A percentile compares a stretch with the other conserved stretches of the same genome.
These are phyloP conservation scores for Blastocystis sp. DNA, from an alignment of 352 stramenopile genomes.

Conservation along the genomic window DNA sequence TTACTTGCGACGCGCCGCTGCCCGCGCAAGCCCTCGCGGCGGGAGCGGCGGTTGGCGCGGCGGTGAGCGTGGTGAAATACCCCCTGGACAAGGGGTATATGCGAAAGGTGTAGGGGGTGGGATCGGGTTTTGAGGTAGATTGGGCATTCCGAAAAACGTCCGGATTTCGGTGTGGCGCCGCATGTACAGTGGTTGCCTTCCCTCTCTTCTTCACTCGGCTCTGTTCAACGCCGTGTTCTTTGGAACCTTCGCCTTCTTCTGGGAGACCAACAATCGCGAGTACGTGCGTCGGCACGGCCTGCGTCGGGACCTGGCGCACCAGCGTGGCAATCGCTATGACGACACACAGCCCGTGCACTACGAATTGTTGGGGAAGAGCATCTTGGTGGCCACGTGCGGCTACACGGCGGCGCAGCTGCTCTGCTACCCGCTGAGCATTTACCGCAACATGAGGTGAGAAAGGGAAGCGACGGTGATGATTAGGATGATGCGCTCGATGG, in stretches of 20 bases:
- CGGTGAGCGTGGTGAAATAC: conserved; percentile 11
- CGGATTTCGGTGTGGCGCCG: not conserved
- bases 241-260: conserved; percentile 22
- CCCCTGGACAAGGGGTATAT: conserved; percentile 26
- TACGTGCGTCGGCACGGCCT: conserved; percentile 4
- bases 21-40: not conserved
- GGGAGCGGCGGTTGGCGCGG: conserved; percentile 19
- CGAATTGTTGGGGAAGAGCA: conserved; percentile 24
- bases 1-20: conserved; percentile 1
- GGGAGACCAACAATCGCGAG: not conserved
- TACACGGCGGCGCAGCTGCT: conserved; percentile 39
- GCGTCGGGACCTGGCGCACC: not conserved
- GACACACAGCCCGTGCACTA: conserved; percentile 8
- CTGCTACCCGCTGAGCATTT: conserved; percentile 47
- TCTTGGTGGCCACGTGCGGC: conserved; percentile 10
- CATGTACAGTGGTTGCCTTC: conserved; percentile 13
- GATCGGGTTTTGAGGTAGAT: not conserved
- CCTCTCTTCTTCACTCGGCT: not conserved
- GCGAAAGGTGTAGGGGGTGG: not conserved
- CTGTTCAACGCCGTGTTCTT: conserved; percentile 60
- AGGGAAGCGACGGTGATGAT: not conserved
- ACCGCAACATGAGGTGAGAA: conserved; percentile 45
- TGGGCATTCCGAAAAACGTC: conserved; percentile 6
- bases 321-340: not conserved
- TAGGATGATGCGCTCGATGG: conserved; percentile 19